Percentiles rank a stretch among this genome's conserved stretches.
phyloP scores from a whole-genome alignment of 2,329 filamentous ascomycete species.

The Colletotrichum ledebouriae region DNA sequence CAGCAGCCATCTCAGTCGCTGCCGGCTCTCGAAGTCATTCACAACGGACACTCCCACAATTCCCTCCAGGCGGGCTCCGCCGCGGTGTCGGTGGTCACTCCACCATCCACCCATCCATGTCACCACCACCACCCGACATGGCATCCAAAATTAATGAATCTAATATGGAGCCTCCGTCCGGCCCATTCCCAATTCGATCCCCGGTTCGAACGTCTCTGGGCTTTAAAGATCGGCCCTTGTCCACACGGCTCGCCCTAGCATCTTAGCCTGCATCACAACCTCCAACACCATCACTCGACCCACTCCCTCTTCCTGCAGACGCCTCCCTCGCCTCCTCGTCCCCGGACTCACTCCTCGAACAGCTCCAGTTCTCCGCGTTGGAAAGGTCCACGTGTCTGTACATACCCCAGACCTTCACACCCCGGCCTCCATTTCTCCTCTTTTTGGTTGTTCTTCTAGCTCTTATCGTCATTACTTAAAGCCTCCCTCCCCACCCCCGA shows the following conservation, averaged over 20 bases:
- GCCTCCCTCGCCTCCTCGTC: conserved; percentile 12
- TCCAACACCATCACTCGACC: conserved; percentile 31
- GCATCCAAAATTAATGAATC: conserved; percentile 31
- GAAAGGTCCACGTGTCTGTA: conserved; percentile 30
- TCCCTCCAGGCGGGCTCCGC: conserved; percentile 23
- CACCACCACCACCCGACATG: conserved; percentile 35
- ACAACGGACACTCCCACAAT: conserved; percentile 2
- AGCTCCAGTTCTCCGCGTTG: conserved; percentile 40
- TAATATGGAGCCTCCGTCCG: conserved; percentile 27
- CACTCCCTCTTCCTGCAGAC: conserved; percentile 39
- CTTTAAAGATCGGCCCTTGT: conserved; percentile 40
- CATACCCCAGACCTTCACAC: conserved; percentile 39
- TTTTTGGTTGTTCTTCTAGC: conserved; percentile 24
- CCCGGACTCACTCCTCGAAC: conserved; percentile 17
- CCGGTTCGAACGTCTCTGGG: conserved; percentile 27
- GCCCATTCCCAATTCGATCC: conserved; percentile 34
- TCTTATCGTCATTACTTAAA: conserved; percentile 40
- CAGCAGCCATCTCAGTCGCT: background rate
- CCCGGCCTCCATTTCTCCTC: conserved; percentile 30
- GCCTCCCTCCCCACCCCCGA: conserved; percentile 30
- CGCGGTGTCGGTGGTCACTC: conserved; percentile 30
- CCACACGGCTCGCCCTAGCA: conserved; percentile 22
- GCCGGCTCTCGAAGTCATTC: conserved; percentile 10
- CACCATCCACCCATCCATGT: conserved; percentile 33
- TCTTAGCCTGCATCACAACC: conserved; percentile 23